A percentile compares a stretch with the other conserved stretches of the same genome.
Evolutionary conservation across 768 basidiomycete species (phyloP).

Genomic region (Austroboletus eburneus): DNA sequence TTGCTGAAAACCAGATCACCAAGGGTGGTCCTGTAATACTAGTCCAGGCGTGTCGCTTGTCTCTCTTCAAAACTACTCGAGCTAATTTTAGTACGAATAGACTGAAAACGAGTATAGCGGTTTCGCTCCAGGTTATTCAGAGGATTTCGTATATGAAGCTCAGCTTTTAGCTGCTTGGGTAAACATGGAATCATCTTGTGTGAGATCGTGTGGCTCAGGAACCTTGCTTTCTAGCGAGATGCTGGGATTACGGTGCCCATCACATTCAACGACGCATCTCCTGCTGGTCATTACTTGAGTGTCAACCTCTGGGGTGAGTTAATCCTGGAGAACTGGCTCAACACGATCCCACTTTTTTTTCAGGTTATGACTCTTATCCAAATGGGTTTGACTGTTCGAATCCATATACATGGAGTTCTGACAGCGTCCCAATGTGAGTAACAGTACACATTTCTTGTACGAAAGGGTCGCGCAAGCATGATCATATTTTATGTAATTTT

Average conservation of each 20-base stretch:
- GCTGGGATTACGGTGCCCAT: conserved; percentile 45
- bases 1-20: conserved; percentile 53
- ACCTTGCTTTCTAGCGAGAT: conserved; percentile 29
- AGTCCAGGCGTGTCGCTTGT: conserved; percentile 14
- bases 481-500: not conserved
- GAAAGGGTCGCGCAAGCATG: not conserved
- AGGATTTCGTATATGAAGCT: conserved; percentile 43
- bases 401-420: conserved; percentile 41
- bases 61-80: conserved; percentile 28
- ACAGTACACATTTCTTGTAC: not conserved
- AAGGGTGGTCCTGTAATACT: conserved; percentile 56
- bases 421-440: conserved; percentile 38
- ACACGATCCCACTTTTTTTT: not conserved
- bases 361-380: conserved; percentile 35
- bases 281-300: conserved; percentile 41
- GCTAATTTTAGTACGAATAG: conserved; percentile 19
- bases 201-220: conserved; percentile 1
- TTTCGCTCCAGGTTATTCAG: conserved; percentile 31
- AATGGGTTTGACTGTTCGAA: conserved; percentile 53
- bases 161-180: conserved; percentile 32
- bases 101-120: conserved; percentile 54
- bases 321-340: not conserved
- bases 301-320: conserved; percentile 46
- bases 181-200: not conserved
- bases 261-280: conserved; percentile 45